These are phyloP conservation scores for Actinidia chinensis DNA, from an alignment of 179 eudicot species.

Conservation along the genomic window DNA sequence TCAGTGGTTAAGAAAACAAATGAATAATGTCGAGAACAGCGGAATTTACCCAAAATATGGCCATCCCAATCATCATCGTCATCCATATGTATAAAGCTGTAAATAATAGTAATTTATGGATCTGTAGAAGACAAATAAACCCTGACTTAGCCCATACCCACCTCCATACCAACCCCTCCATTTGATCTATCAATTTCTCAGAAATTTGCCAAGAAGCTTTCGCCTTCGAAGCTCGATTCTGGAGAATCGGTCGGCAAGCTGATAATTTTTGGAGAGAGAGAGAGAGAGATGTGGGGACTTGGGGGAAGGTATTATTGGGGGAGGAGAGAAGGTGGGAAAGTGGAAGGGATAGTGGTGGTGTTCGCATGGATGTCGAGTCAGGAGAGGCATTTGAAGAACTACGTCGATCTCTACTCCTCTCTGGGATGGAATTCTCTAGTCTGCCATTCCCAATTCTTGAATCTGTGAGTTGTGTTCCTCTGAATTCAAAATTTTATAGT, in stretches of 20 bases:
- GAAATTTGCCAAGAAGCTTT: background rate
- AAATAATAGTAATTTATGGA: background rate
- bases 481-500: background rate
- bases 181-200: background rate
- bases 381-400: conserved; percentile 73
- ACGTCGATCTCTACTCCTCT: conserved; percentile 73
- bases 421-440: conserved; percentile 91
- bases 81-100: conserved; percentile 2
- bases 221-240: background rate
- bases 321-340: conserved; percentile 45
- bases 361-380: conserved; percentile 99
- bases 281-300: conserved; percentile 74
- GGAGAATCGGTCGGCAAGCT: background rate
- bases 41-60: background rate
- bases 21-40: background rate
- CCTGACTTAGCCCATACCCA: background rate
- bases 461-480: conserved; percentile 50
- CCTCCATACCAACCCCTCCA: background rate
- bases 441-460: conserved; percentile 91
- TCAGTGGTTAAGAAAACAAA: background rate
- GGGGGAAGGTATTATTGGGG: conserved; percentile 95
- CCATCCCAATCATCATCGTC: conserved; percentile 10
- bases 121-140: background rate
- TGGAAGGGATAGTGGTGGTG: conserved; percentile 71
- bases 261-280: background rate